phyloP scores from a whole-genome alignment of 192 early-diverging fungal genomes.

The Backusella mclennaniae region DNA sequence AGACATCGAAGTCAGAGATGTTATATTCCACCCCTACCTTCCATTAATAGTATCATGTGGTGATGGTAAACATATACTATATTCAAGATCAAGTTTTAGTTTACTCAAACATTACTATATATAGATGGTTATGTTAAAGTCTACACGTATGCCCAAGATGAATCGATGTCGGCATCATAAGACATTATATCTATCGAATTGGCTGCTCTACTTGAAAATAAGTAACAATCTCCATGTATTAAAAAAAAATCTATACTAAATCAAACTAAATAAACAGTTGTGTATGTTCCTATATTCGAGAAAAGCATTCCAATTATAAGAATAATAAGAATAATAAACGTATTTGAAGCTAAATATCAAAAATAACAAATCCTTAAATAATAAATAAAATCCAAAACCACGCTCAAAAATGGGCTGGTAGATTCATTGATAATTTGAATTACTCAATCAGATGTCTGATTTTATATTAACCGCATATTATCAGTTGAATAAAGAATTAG shows the following conservation, averaged over 20 bases:
- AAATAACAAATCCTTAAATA: background rate
- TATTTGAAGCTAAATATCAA: background rate
- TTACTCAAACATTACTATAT: background rate
- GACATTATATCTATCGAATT: background rate
- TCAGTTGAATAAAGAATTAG: background rate
- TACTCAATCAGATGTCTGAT: background rate
- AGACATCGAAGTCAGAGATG: slow-evolving; percentile 90
- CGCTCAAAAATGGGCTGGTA: background rate
- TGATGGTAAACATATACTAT: slow-evolving; percentile 59
- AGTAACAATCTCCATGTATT: background rate
- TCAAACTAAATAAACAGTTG: background rate
- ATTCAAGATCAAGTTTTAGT: background rate
- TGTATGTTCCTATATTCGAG: background rate
- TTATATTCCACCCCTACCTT: slow-evolving; percentile 85
- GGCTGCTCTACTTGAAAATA: background rate
- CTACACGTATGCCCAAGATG: slow-evolving; percentile 44
- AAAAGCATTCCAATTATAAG: background rate
- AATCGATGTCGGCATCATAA: background rate
- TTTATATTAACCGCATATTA: background rate
- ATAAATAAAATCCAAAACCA: background rate
- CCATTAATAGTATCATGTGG: slow-evolving; percentile 81
- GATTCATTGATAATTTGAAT: background rate
- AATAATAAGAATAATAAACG: background rate
- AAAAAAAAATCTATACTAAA: background rate
- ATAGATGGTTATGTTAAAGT: slow-evolving; percentile 68